Evolutionary conservation across 1,284 basidiomycete species (phyloP).

Genomic region (Cryptococcus sp.): DNA sequence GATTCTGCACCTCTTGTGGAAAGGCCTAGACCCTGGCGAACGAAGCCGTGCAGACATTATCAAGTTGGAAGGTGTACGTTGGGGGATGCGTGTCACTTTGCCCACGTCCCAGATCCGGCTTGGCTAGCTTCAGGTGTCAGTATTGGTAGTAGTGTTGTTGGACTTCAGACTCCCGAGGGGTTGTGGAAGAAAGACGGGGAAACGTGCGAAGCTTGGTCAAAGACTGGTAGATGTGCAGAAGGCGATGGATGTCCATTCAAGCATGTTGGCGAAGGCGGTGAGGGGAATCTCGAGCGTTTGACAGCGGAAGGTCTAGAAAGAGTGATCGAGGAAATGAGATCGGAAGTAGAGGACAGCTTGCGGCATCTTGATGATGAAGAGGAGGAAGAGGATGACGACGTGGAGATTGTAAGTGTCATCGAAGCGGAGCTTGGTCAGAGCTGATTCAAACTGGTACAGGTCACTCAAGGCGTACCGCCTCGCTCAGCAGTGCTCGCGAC

Average conservation of each 20-base stretch:
- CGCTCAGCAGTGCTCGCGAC: too few species aligned
- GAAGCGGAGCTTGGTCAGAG: not conserved
- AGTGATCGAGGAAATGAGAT: conserved; percentile 14
- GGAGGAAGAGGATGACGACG: conserved; percentile 30
- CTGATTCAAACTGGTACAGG: too few species aligned
- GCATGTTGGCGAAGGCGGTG: conserved; percentile 15
- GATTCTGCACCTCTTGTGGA: conserved; percentile 29
- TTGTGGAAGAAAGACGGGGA: not conserved
- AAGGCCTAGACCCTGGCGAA: conserved; percentile 46
- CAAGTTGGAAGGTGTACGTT: conserved; percentile 42
- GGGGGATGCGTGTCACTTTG: conserved; percentile 51
- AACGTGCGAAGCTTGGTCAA: conserved; percentile 14
- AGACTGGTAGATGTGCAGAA: conserved; percentile 12
- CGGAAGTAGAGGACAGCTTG: not conserved
- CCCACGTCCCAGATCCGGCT: conserved; percentile 40
- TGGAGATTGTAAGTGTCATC: conserved; percentile 33
- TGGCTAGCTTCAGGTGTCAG: conserved; percentile 12
- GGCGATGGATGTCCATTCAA: conserved; percentile 13
- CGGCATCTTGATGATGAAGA: conserved; percentile 6
- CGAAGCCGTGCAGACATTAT: conserved; percentile 47
- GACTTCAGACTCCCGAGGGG: not conserved
- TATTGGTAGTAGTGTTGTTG: too few species aligned
- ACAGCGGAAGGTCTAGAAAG: conserved; percentile 26
- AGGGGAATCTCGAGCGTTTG: conserved; percentile 12
- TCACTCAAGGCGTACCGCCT: too few species aligned